Base-by-base conservation (phyloP, 208 protist species). In the Leishmania martiniquensis region DNA sequence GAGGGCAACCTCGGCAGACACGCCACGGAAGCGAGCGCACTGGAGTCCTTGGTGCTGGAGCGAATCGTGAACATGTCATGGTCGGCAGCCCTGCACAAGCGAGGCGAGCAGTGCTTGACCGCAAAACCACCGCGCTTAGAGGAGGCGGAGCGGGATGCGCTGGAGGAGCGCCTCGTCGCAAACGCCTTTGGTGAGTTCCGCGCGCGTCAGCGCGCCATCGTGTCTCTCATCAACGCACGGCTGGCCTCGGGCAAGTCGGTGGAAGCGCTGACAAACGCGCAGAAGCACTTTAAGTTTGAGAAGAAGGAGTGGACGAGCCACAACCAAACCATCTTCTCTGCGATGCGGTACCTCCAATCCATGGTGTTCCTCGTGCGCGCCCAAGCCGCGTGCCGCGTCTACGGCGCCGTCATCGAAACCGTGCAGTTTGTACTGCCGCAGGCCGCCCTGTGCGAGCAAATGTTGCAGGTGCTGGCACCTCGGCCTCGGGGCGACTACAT, bases 391-490 rank as follows among this genome's bases (percentile, higher is more conserved):
- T 94, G 86, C 76, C 87, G 75, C 5, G 87, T 85, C 42, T 87
- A 91, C 77, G 83, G 78, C 6, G 87, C 86, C 1, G 83, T 97
- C 34, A 85, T 94, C 44, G 91, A 96, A 67, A 96, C 90, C 39
- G 84, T 84, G 20, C 91, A 97, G 71, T 88, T 95, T 72, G 93
- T 92, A 12, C 78, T 95, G 22, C 90, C 83, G 47, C 93, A 97
- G 72, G 87, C 80, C n/a, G 57, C 55, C 57, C 81, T 96, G 67
- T 97, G 91, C 66, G 92, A 95, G 77, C 87, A 96, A 82, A 89
- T 92, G 82, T 75, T 97, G 55, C 60, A 81, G 57, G 83, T 94
- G 39, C 47, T 94, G 42, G 84, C 85, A 1, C 87, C 90, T 7
- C 78, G 76, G 12, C 81, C 83, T 34, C 82, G 86, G 4, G 75